phyloP scores from a whole-genome alignment of 805 yeast genomes.

The Sporopachydermia lactativora region DNA sequence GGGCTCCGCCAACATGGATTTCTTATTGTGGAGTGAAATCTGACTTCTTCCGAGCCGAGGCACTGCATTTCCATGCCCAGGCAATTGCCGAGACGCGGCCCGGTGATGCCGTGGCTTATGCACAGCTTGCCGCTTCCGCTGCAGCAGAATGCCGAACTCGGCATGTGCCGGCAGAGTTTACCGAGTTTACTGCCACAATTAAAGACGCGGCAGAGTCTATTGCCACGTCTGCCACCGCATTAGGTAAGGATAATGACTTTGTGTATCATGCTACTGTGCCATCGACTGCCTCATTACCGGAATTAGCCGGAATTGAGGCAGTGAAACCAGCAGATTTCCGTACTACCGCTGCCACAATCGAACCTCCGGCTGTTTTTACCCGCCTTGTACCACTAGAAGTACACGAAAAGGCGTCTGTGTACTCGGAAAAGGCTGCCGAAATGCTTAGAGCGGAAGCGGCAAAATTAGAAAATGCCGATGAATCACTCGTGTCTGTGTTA shows the following conservation, averaged over 20 bases:
- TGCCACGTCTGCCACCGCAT: conserved; percentile 18
- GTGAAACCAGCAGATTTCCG: conserved; percentile 30
- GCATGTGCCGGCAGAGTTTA: conserved; percentile 12
- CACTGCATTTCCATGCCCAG: conserved; percentile 37
- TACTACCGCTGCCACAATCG: conserved; percentile 29
- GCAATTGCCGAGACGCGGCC: conserved; percentile 41
- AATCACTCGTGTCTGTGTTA: conserved; percentile 63
- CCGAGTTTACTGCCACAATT: conserved; percentile 11
- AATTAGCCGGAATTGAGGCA: conserved; percentile 55
- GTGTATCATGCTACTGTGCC: conserved; percentile 78
- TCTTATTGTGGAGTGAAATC: conserved; percentile 36
- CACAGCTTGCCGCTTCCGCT: conserved; percentile 32
- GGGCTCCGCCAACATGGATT: conserved; percentile 38
- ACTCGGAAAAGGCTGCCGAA: conserved; percentile 81
- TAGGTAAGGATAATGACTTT: conserved; percentile 77
- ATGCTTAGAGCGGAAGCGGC: conserved; percentile 64
- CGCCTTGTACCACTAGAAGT: conserved; percentile 76
- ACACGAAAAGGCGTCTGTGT: conserved; percentile 75
- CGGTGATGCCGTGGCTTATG: conserved; percentile 66
- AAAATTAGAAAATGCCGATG: conserved; percentile 59
- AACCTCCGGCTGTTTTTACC: conserved; percentile 45
- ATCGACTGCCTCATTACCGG: conserved; percentile 40
- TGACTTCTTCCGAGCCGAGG: conserved; percentile 41
- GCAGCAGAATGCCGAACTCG: conserved; percentile 12
- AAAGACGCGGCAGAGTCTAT: conserved; percentile 14